Base-by-base conservation (phyloP, 2,329 filamentous ascomycete genomes). In the Xylaria polymorpha region DNA sequence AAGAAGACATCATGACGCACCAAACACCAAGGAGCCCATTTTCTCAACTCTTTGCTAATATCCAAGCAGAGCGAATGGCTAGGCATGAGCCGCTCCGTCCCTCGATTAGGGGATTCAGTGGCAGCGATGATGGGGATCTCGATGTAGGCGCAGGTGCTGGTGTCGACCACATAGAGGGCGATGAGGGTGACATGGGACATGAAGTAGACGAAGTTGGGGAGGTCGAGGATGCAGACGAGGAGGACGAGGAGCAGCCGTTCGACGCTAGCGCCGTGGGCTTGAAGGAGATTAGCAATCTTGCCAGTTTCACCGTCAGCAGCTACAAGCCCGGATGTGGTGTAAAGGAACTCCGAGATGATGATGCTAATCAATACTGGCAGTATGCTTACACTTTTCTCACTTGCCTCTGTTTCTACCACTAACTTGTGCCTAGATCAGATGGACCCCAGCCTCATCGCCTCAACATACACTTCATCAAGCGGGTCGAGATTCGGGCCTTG, bases 271-370 rank as follows among this genome's bases (percentile, higher is more conserved):
- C 85, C 20, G 77, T 85, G 12, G 85, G 90, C 51, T 83, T 95
- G 70, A 94, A 94, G 79, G 93, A 96, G 78, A 95, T 96, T 78
- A 93, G 91, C 74, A 94, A 94, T 71, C 85, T 96, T 22, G 93
- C 92, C 39, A 92, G 90, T 72, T 95, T 94, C 85, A 94, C 92
- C 12, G 92, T 95, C 73, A 93, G 91, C 78, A 93, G 89, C 76
- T 90, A 90, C 76, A 96, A 96, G 80, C 92, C 92, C 0, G 92
- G 92, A 46, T 94, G 91, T 74, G 92, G 92, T 1, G 90, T 95
- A 15, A 89, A 90, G 32, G 92, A 93, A 76, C 87, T 96, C 22
- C 88, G 92, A 39, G 90, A 88, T 70, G 91, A 94, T 18, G 91
- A 93, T 68, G 87, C 92, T 8, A 86, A 86, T 68, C 85, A 89